Percentiles rank a stretch among this genome's conserved stretches.
phyloP scores from a whole-genome alignment of 2,329 filamentous ascomycete genomes.

The Aspergillus ochraceoroseus region DNA sequence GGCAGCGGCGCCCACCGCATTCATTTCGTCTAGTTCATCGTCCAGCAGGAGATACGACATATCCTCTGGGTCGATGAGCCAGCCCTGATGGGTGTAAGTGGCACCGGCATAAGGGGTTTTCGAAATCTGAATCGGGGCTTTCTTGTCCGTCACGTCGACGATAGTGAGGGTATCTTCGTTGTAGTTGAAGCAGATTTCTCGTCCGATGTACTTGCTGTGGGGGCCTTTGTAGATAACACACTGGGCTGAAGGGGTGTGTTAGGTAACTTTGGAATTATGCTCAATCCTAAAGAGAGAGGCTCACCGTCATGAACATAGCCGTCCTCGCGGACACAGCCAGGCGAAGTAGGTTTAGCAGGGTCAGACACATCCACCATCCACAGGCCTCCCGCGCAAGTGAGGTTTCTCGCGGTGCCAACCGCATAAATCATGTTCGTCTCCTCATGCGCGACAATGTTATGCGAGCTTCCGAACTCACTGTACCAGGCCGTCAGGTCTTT shows the following conservation, averaged over 20 bases:
- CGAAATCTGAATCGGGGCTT: constrained; percentile 17
- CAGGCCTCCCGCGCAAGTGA: constrained; percentile 17
- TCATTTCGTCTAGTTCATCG: constrained; percentile 20
- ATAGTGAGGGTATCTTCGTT: constrained; percentile 21
- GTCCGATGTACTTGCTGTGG: constrained; percentile 15
- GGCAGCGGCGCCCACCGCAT: constrained; percentile 15
- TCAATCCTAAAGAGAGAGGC: not conserved
- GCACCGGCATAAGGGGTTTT: constrained; percentile 19
- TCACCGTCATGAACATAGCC: constrained; percentile 22
- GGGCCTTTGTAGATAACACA: constrained; percentile 20
- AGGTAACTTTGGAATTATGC: too few relatives aligned
- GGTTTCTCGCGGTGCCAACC: constrained; percentile 16
- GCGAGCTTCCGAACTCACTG: constrained; percentile 19
- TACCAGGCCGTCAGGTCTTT: constrained; percentile 20
- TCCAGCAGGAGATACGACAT: constrained; percentile 20
- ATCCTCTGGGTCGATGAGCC: constrained; percentile 13
- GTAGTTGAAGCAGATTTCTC: constrained; percentile 23
- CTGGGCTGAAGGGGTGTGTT: constrained; percentile 14
- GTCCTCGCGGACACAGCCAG: constrained; percentile 19
- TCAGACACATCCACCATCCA: constrained; percentile 23
- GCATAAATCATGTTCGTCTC: constrained; percentile 20
- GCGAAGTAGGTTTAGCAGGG: constrained; percentile 16
- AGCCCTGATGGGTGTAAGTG: constrained; percentile 21
- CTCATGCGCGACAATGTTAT: constrained; percentile 20
- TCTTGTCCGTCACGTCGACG: constrained; percentile 19